Conservation (phyloP, 495 filamentous ascomycete genomes). For the Aspergillus indologenus region DNA sequence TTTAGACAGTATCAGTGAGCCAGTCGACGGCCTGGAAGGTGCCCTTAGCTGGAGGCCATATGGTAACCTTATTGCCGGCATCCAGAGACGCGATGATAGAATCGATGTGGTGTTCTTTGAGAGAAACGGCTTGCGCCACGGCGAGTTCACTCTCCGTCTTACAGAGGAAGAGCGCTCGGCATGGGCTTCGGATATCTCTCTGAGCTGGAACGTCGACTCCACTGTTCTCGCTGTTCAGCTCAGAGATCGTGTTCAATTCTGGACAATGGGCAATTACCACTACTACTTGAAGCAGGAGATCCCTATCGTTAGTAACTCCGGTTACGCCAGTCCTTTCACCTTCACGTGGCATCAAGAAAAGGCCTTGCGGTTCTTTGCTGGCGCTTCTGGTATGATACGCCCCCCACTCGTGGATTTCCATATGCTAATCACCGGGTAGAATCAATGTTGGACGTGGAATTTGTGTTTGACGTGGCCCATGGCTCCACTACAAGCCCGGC, state of each 20-base stretch:
- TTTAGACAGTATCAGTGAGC: conserved; percentile 88
- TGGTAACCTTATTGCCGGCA: conserved; percentile 83
- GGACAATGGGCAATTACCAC: conserved; percentile 96
- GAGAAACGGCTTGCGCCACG: conserved; percentile 90
- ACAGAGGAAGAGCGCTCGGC: conserved; percentile 55
- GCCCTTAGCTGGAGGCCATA: conserved; percentile 87
- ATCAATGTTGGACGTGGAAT: conserved; percentile 62
- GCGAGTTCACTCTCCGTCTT: conserved; percentile 76
- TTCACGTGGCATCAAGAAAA: conserved; percentile 84
- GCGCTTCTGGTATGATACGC: conserved; percentile 37
- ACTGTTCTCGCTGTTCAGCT: conserved; percentile 81
- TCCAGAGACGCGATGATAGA: conserved; percentile 65
- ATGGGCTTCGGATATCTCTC: conserved; percentile 54
- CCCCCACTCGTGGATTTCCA: neutral
- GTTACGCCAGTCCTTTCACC: conserved; percentile 29
- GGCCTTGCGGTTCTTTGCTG: conserved; percentile 60
- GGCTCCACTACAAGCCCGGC: conserved; percentile 67
- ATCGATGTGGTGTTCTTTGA: conserved; percentile 95
- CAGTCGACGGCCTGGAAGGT: conserved; percentile 83
- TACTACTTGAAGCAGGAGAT: conserved; percentile 98
- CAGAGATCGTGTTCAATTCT: conserved; percentile 77
- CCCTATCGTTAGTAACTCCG: conserved; percentile 31
- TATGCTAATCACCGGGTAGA: conserved; percentile 16
- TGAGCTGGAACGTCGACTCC: conserved; percentile 90
- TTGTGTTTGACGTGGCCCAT: conserved; percentile 61